phyloP scores from a whole-genome alignment of 2,329 filamentous ascomycete species.

The Colletotrichum gigasporum region DNA sequence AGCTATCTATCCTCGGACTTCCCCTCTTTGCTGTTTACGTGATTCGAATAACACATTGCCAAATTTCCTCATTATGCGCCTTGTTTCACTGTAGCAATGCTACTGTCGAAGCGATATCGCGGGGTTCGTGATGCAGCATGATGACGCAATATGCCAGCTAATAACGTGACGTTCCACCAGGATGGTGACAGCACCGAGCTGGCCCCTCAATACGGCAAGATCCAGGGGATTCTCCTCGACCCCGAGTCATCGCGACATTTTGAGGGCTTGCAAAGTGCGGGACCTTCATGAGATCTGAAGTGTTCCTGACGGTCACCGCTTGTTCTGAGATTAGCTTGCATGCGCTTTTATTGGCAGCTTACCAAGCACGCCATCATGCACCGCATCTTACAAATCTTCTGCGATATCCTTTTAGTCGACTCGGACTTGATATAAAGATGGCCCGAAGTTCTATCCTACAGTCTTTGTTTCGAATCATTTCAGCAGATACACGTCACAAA shows the following conservation, averaged over 20 bases:
- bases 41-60: neutral
- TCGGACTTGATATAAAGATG: slow-evolving; percentile 1
- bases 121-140: neutral
- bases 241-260: neutral
- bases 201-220: neutral
- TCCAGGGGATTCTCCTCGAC: neutral
- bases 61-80: neutral
- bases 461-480: neutral
- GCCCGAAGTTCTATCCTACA: neutral
- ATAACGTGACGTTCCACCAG: slow-evolving; percentile 22
- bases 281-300: neutral
- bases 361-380: slow-evolving; percentile 21
- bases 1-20: neutral
- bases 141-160: slow-evolving; percentile 20
- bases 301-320: slow-evolving; percentile 10
- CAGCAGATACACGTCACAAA: neutral
- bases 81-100: neutral
- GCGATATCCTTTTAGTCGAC: neutral
- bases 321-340: slow-evolving; percentile 3
- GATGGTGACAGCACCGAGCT: neutral
- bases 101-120: neutral
- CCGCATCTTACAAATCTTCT: slow-evolving; percentile 11
- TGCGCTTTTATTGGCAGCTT: neutral
- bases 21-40: neutral
- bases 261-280: neutral